Percentiles rank a stretch among this genome's conserved stretches.
These are phyloP conservation scores for Tolypocladium nubicola DNA, from an alignment of 2,329 filamentous ascomycete genomes.

Conservation along the genomic window DNA sequence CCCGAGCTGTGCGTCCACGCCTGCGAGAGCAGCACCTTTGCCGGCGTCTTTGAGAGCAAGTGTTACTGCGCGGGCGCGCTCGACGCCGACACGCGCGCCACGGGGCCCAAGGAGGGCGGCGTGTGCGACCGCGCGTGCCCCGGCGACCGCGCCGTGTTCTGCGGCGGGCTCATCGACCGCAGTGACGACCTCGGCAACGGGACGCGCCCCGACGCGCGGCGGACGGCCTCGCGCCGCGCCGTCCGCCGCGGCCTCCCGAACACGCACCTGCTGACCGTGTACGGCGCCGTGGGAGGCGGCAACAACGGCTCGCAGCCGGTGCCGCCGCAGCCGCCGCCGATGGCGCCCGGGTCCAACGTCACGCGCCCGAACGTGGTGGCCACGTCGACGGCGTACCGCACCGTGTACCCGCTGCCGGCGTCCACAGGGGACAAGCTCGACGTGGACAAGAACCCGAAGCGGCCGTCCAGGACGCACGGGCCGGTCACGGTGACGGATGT, in stretches of 20 bases:
- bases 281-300: constrained; percentile 22
- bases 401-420: not conserved
- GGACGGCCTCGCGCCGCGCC: not conserved
- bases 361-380: constrained; percentile 1
- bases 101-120: constrained; percentile 6
- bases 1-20: constrained; percentile 25
- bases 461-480: constrained; percentile 10
- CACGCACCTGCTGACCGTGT: constrained; percentile 30
- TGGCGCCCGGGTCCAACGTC: constrained; percentile 10
- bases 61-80: constrained; percentile 36
- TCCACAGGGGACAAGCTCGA: not conserved
- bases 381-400: not conserved
- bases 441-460: constrained; percentile 14
- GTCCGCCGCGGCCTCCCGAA: constrained; percentile 1
- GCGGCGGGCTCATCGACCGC: constrained; percentile 26
- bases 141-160: constrained; percentile 26
- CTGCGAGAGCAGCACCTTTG: constrained; percentile 25
- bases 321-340: constrained; percentile 22
- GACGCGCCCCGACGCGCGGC: not conserved
- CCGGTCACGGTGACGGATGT: not conserved
- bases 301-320: constrained; percentile 4
- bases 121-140: constrained; percentile 27
- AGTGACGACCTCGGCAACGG: not conserved
- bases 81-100: constrained; percentile 26
- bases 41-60: constrained; percentile 26